Evolutionary conservation across 257 asterid species (phyloP).

Genomic region (Nicotiana paniculata): DNA sequence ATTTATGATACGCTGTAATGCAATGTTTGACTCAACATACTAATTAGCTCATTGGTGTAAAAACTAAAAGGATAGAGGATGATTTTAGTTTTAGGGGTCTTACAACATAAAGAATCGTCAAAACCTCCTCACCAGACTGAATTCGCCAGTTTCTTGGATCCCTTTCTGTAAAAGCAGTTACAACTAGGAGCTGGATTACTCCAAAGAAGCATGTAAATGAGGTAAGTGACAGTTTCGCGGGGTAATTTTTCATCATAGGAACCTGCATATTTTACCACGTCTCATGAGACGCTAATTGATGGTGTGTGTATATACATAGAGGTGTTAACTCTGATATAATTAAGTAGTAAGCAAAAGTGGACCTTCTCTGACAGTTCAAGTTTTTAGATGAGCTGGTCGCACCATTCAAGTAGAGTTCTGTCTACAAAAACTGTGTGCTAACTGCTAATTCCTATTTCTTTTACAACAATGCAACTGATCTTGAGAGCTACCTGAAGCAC

Average conservation of each 20-base stretch:
- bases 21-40: neutral
- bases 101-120: conserved; percentile 72
- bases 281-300: neutral
- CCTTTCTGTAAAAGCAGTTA: conserved; percentile 69
- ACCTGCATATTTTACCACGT: conserved; percentile 37
- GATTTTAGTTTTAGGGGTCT: conserved; percentile 14
- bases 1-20: conserved; percentile 60
- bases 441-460: too few relatives aligned
- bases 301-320: too few relatives aligned
- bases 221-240: conserved; percentile 76
- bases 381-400: too few relatives aligned
- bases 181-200: conserved; percentile 57
- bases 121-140: conserved; percentile 54
- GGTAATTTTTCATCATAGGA: conserved; percentile 76
- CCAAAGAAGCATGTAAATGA: conserved; percentile 81
- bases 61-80: neutral
- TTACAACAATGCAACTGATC: neutral
- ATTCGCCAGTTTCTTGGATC: conserved; percentile 66
- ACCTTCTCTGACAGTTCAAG: too few relatives aligned
- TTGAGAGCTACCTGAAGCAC: conserved; percentile 54
- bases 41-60: neutral
- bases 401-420: too few relatives aligned
- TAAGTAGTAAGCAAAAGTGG: too few relatives aligned
- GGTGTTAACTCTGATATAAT: too few relatives aligned
- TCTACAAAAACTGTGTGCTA: neutral